Conservation (phyloP, 306 rosid species). For the Corylus americana region DNA sequence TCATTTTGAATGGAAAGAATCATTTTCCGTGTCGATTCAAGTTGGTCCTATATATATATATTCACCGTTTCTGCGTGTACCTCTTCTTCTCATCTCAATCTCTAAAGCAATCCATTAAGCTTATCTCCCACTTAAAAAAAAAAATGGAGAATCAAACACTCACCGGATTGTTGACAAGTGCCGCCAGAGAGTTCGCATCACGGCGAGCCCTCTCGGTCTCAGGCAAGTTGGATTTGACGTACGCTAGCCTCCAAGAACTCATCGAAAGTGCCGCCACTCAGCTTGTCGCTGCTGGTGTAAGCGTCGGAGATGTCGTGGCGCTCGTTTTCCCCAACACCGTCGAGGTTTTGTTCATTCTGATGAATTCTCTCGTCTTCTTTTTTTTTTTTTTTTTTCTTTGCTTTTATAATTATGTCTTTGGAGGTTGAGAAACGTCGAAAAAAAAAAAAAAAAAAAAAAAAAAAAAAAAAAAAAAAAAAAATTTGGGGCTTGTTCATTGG, state of each 20-base stretch:
- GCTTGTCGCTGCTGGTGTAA: constrained; percentile 54
- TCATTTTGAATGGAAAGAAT: too few species aligned
- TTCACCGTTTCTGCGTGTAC: not conserved
- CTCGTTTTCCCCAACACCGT: constrained; percentile 82
- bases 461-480: too few species aligned
- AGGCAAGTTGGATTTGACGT: constrained; percentile 61
- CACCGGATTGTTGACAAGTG: constrained; percentile 50
- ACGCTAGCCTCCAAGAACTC: constrained; percentile 47
- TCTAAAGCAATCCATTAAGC: too few species aligned
- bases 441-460: too few species aligned
- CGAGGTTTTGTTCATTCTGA: constrained; percentile 44
- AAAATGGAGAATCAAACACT: constrained; percentile 49
- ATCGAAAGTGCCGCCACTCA: constrained; percentile 63
- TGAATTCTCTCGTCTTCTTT: not conserved
- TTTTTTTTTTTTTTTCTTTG: too few species aligned
- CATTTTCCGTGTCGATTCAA: too few species aligned
- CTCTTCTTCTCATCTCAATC: too few species aligned
- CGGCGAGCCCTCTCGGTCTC: constrained; percentile 69
- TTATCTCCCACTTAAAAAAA: too few species aligned
- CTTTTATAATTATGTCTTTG: not conserved
- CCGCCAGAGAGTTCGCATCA: constrained; percentile 46
- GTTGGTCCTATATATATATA: not conserved
- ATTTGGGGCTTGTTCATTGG: too few species aligned
- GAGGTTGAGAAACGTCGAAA: not conserved
- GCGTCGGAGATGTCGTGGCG: constrained; percentile 67